Base-by-base conservation (phyloP, 148 eudicot species). In the Salicornia ramosissima region DNA sequence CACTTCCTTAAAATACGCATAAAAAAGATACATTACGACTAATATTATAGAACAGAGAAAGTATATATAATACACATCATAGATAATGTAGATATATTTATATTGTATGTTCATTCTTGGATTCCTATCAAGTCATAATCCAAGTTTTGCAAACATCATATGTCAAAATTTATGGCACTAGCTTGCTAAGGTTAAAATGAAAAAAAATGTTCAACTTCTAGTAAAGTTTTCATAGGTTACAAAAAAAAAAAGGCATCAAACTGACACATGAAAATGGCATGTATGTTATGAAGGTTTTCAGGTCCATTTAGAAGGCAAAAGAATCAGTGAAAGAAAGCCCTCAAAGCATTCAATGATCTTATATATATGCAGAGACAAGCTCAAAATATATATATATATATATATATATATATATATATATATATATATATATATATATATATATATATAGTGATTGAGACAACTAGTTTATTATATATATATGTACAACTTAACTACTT, bases 281-380 rank as follows among this genome's bases (percentile, higher is more conserved):
- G 64, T 83, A 66, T 75, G 80, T 75, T 36, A 56, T 71, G 71
- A 77, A 84, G 69, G 63, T 70, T 40, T 80, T 75, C 86, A 80
- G 86, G 82, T 79, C 66, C 75, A 68, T 70, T 57, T 67, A 80
- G 65, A 82, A 77, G 83, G 78, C 85, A 78, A 78, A 65, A 43
- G 67, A 74, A 64, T 79, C 74, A 77, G 73, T 79, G 78, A 63
- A 67, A 78, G 55, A 77, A 60, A 57, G 75, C 79, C 75, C 70
- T 34, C 69, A 39, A 58, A 46, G 80, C 64, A 71, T 75, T 78
- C 68, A 67, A 73, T 79, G 45, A 69, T 65, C 21, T 71, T 39
- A 16, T 46, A 13, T 8, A 8, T 55, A 36, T 67, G 53, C 75
- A 70, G 59, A 62, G 68, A 68, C 69, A 77, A 70, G 70, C n/a